Base-by-base conservation (phyloP, 768 basidiomycete genomes). In the Trametes punicea region DNA sequence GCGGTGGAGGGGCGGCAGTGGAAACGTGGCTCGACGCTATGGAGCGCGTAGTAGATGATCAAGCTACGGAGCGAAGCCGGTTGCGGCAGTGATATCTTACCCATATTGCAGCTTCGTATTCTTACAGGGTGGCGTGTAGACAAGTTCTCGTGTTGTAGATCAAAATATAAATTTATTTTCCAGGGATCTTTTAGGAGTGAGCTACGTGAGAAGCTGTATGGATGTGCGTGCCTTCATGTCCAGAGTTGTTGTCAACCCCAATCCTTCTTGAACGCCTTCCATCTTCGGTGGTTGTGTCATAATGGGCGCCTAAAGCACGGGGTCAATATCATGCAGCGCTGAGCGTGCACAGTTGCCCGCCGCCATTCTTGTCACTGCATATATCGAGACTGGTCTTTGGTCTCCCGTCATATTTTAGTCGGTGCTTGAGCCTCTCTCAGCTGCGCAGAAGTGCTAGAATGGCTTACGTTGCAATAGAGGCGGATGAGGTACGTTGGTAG, bases 21-120 rank as follows among this genome's bases (percentile, higher is more conserved):
- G 83, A 84, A 56, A 64, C 77, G 8, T 98, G 95, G 95, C 70
- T 98, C 34, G 79, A 84, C 18, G 93, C 90, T 2, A 91, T 98
- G 85, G 83, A 87, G 50, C 82, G 76, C 56, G 88, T 90, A 23
- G 82, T 97, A 16, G 65, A 71, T 40, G 80, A 83, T 41, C 81
- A 85, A 42, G 74, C 73, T 1, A 71, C 71, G 20, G 84, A 87
- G 55, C 73, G 78, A 15, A 77, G 77, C 59, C 78, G 74, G 26
- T 62, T 88, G 53, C 63, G 65, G 18, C 59, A 56, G 30, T 63
- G 42, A 47, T 13, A 3, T 13, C 11, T 3, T 16, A 16, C 13
- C 6, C 10, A 20, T 15, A 15, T 2, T 29, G 40, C 25, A 36
- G 4, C n/a, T 15, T 9, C 34, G n/a, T 15, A 8, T 8, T 10